Conservation (phyloP, 1,139 yeast genomes). For the Blastobotrys petasosporus region DNA sequence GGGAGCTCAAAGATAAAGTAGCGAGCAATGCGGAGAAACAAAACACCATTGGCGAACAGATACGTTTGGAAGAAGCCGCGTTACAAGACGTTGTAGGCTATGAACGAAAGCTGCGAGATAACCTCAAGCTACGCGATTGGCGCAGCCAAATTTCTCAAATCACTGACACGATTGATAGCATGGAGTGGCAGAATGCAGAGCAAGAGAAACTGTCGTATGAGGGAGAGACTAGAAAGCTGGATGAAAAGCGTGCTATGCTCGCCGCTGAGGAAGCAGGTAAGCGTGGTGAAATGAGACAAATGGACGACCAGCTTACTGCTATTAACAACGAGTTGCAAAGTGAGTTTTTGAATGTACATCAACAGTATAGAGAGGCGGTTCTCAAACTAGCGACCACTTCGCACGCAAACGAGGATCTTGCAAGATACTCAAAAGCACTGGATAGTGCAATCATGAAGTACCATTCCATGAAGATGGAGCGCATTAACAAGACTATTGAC, state of each 20-base stretch:
- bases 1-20: neutral
- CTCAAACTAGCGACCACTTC: conserved; percentile 70
- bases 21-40: neutral
- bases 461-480: conserved; percentile 88
- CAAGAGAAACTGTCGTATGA: conserved; percentile 59
- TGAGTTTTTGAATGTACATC: conserved; percentile 66
- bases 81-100: conserved; percentile 46
- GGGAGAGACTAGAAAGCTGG: conserved; percentile 47
- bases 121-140: conserved; percentile 46
- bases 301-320: conserved; percentile 62
- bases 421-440: conserved; percentile 74
- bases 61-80: conserved; percentile 33
- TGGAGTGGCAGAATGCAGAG: conserved; percentile 60
- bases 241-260: conserved; percentile 50
- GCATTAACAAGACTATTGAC: conserved; percentile 78
- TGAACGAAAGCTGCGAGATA: conserved; percentile 50
- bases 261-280: conserved; percentile 71
- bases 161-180: conserved; percentile 35
- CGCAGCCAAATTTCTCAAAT: conserved; percentile 35
- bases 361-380: conserved; percentile 62
- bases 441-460: conserved; percentile 93
- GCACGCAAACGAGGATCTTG: conserved; percentile 78
- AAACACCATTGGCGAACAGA: conserved; percentile 4
- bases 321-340: conserved; percentile 44
- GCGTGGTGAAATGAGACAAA: conserved; percentile 79